Conservation (phyloP, 495 filamentous ascomycete genomes). For the Pseudoneurospora amorphoporcata region DNA sequence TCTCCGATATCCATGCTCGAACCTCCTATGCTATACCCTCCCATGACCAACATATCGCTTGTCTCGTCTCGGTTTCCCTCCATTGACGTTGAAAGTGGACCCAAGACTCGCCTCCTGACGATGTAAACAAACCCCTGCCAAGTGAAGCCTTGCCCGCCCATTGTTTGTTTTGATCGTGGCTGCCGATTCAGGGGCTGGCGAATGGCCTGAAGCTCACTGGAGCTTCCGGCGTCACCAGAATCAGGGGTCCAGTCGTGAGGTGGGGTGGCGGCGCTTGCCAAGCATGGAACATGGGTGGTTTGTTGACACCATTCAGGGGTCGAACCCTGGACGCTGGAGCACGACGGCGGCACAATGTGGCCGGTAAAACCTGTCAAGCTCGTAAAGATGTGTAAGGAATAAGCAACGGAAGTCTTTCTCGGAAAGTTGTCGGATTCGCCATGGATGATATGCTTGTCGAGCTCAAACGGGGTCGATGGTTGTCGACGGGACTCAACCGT, state of each 20-base stretch:
- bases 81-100: not conserved
- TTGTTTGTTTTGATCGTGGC: not conserved
- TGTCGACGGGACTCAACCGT: not conserved
- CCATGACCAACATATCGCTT: too few species aligned
- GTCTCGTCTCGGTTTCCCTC: not conserved
- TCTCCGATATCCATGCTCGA: not conserved
- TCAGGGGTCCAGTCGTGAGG: not conserved
- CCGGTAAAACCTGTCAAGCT: not conserved
- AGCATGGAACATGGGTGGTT: not conserved
- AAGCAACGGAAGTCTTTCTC: not conserved
- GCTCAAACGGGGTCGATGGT: not conserved
- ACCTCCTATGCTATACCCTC: not conserved
- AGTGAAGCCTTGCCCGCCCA: not conserved
- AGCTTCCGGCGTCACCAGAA: not conserved
- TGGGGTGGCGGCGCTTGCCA: not conserved
- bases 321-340: not conserved
- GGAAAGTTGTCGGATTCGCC: not conserved
- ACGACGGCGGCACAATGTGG: not conserved
- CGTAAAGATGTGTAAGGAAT: not conserved
- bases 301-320: not conserved
- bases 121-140: not conserved
- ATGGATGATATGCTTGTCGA: not conserved
- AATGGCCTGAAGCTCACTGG: not conserved
- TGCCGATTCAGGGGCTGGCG: not conserved
- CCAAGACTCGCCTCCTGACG: not conserved